A percentile compares a stretch with the other conserved stretches of the same genome.
Conservation (phyloP, 2,329 filamentous ascomycete species). For the Zalaria sp. region DNA sequence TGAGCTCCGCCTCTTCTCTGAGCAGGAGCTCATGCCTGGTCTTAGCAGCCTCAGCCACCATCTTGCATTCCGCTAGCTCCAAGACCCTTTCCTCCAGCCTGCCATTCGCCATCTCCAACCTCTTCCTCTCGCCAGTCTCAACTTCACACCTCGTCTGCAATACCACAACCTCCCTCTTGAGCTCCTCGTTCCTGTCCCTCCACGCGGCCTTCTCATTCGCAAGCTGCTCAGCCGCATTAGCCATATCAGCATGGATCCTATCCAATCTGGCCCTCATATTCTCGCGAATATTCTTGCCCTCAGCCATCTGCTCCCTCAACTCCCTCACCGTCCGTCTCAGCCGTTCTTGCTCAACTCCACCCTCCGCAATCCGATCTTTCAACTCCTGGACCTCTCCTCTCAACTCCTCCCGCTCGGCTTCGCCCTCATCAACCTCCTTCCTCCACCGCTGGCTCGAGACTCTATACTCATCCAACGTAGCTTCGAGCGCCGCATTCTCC, state of each 20-base stretch:
- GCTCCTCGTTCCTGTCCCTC: conserved; percentile 52
- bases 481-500: conserved; percentile 47
- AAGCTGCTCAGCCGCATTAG: conserved; percentile 61
- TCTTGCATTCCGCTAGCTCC: conserved; percentile 62
- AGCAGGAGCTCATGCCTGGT: conserved; percentile 73
- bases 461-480: conserved; percentile 50
- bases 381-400: conserved; percentile 42
- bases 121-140: conserved; percentile 27
- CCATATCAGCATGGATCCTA: conserved; percentile 77
- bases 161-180: conserved; percentile 38
- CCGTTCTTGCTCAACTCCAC: conserved; percentile 51
- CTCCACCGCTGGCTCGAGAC: conserved; percentile 45
- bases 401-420: conserved; percentile 55
- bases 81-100: conserved; percentile 15
- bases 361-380: conserved; percentile 43
- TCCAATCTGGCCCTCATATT: conserved; percentile 74
- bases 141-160: conserved; percentile 38
- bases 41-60: conserved; percentile 69
- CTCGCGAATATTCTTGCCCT: conserved; percentile 73
- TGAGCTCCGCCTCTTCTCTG: conserved; percentile 62
- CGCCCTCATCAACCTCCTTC: conserved; percentile 41
- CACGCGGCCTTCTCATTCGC: conserved; percentile 69
- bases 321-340: conserved; percentile 60
- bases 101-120: conserved; percentile 24
- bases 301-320: conserved; percentile 65